Evolutionary conservation across 2,329 filamentous ascomycete species (phyloP).

Genomic region (Cyclaneusma minus): DNA sequence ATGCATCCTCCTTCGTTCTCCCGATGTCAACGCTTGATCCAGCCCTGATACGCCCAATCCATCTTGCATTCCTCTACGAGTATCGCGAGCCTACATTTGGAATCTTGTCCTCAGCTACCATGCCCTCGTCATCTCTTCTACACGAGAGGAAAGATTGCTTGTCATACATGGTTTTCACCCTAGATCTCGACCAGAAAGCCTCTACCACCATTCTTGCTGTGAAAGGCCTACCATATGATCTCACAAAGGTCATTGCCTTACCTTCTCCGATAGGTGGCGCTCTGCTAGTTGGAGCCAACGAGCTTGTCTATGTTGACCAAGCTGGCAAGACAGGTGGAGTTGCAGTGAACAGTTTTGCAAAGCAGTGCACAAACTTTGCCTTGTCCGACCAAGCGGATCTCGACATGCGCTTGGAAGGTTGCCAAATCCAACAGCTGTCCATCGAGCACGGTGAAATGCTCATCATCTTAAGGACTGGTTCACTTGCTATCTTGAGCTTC

Average conservation of each 20-base stretch:
- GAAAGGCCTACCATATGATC: constrained; percentile 68
- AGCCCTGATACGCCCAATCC: constrained; percentile 71
- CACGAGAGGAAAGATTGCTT: constrained; percentile 70
- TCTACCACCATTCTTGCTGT: constrained; percentile 89
- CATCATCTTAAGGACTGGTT: constrained; percentile 64
- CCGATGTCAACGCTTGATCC: constrained; percentile 81
- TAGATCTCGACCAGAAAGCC: constrained; percentile 84
- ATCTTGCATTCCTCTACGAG: constrained; percentile 87
- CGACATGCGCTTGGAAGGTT: constrained; percentile 66
- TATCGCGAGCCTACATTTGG: constrained; percentile 97
- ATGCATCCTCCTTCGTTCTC: constrained; percentile 84
- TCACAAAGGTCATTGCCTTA: constrained; percentile 68
- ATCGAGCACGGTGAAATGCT: constrained; percentile 69
- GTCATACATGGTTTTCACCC: constrained; percentile 84
- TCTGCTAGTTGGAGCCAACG: constrained; percentile 73
- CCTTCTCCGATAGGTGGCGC: constrained; percentile 80
- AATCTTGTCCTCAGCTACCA: constrained; percentile 65
- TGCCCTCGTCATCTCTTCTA: constrained; percentile 58
- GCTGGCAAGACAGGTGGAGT: constrained; percentile 86
- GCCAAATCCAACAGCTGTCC: constrained; percentile 60
- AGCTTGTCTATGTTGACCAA: constrained; percentile 90
- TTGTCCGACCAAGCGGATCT: constrained; percentile 77
- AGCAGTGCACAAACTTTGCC: constrained; percentile 65
- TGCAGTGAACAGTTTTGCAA: constrained; percentile 82
- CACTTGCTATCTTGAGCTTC: constrained; percentile 63